Base-by-base conservation (phyloP, 1,139 yeast genomes). In the Zygosaccharomyces pseudobailii region DNA sequence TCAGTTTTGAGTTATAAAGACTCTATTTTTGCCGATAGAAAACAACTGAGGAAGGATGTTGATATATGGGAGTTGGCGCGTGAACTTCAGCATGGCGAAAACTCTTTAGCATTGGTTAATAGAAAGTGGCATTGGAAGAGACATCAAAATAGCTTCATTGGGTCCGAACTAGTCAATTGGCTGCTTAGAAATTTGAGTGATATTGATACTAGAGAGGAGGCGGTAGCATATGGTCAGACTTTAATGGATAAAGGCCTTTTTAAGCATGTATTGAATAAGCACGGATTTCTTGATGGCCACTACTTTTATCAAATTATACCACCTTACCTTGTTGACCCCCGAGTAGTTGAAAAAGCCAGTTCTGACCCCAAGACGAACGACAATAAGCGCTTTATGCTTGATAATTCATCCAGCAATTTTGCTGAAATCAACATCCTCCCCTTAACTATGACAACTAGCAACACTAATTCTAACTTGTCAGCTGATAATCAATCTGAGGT, bases 101-200 rank as follows among this genome's bases (percentile, higher is more conserved):
- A 43, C 83, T 89, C 9, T 70, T 84, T 46, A 70, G 74, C 41
- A 6, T 72, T 92, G 40, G 82, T 79, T 1, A 96, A 89, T 59
- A 73, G 97, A 56, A 78, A 83, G 25, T 92, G 98, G 98, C 97
- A 92, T 65, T 82, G 90, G 78, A 83, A 82, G 54, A 71, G 77
- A 8, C 95, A 88, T 65, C 73, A 76, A 31, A 79, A 84, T 54
- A 87, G 96, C 66, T 89, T 92, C 62, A 67, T 87, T 28, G 97
- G 97, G 0, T 80, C 82, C 55, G 96, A 88, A 51, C 73, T 89
- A 55, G 96, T 88, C 0, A 77, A 82, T 20, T 92, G 97, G 97
- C 63, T 90, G 45, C 71, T 86, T 35, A 85, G 84, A 51, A 80
- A 82, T 50, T 85, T 89, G 60, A 80, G 78, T 24, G 97, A 89